Conservation (phyloP, 805 yeast genomes). For the Ogataea minuta region DNA sequence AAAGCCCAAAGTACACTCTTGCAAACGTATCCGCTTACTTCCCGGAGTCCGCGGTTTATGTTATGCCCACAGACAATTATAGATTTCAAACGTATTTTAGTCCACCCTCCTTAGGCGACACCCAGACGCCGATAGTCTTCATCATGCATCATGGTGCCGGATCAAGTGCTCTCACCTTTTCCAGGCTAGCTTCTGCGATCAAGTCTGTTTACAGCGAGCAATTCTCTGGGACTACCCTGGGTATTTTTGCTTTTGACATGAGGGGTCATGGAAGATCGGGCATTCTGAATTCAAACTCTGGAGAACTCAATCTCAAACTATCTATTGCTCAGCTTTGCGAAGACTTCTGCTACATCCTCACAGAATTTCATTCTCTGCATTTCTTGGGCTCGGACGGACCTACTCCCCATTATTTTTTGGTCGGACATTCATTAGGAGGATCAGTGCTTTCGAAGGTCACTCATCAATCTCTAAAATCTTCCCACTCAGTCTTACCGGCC, state of each 20-base stretch:
- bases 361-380: slow-evolving; percentile 33
- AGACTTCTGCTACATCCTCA: slow-evolving; percentile 57
- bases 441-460: slow-evolving; percentile 65
- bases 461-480: slow-evolving; percentile 14
- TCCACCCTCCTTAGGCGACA: slow-evolving; percentile 37
- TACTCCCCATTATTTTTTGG: slow-evolving; percentile 47
- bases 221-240: slow-evolving; percentile 44
- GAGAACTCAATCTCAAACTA: slow-evolving; percentile 27
- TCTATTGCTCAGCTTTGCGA: slow-evolving; percentile 49
- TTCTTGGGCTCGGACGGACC: slow-evolving; percentile 13
- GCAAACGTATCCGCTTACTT: too few species aligned
- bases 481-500: slow-evolving; percentile 6
- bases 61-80: slow-evolving; percentile 12
- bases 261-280: slow-evolving; percentile 78
- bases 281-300: slow-evolving; percentile 17
- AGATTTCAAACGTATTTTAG: slow-evolving; percentile 57
- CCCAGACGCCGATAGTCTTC: slow-evolving; percentile 51
- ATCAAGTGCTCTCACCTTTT: slow-evolving; percentile 78
- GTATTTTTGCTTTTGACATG: slow-evolving; percentile 70
- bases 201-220: slow-evolving; percentile 32
- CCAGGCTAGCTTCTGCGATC: slow-evolving; percentile 47
- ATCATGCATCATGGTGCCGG: slow-evolving; percentile 96
- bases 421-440: slow-evolving; percentile 96
- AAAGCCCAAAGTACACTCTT: too few species aligned
- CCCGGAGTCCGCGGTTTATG: background rate